phyloP scores from a whole-genome alignment of 2,329 filamentous ascomycete species.

The Hypoxylon sp. region DNA sequence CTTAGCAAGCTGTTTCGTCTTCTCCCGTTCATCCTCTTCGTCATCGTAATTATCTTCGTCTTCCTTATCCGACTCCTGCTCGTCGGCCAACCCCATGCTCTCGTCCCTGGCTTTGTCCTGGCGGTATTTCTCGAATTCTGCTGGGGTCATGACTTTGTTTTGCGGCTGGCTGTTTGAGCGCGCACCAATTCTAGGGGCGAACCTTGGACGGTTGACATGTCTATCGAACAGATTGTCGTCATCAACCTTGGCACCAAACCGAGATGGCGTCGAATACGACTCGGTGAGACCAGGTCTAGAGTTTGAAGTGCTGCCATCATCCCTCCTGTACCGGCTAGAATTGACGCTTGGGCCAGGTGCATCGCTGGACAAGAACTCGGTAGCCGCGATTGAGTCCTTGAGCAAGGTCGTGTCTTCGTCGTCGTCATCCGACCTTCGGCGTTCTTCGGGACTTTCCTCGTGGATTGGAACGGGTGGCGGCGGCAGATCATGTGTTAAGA shows the following conservation, averaged over 20 bases:
- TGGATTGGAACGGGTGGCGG: conserved; percentile 44
- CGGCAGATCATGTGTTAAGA: conserved; percentile 46
- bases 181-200: conserved; percentile 48
- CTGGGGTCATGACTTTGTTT: conserved; percentile 88
- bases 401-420: conserved; percentile 63
- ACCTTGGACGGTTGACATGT: conserved; percentile 50
- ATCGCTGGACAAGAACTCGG: conserved; percentile 52
- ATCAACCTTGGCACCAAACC: conserved; percentile 47
- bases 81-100: conserved; percentile 49
- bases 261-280: conserved; percentile 45
- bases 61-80: conserved; percentile 52
- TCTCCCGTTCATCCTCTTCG: conserved; percentile 80
- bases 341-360: conserved; percentile 31
- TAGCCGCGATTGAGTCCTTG: conserved; percentile 60
- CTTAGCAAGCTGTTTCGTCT: conserved; percentile 73
- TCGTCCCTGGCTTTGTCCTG: conserved; percentile 74
- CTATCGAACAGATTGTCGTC: conserved; percentile 66
- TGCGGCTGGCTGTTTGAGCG: conserved; percentile 51
- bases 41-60: conserved; percentile 66
- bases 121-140: conserved; percentile 83
- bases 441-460: conserved; percentile 40
- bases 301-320: conserved; percentile 49
- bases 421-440: conserved; percentile 48
- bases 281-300: conserved; percentile 43
- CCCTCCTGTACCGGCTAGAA: conserved; percentile 48